Conservation (phyloP, 164 flowering plant genomes). For the Chimonanthus praecox region DNA sequence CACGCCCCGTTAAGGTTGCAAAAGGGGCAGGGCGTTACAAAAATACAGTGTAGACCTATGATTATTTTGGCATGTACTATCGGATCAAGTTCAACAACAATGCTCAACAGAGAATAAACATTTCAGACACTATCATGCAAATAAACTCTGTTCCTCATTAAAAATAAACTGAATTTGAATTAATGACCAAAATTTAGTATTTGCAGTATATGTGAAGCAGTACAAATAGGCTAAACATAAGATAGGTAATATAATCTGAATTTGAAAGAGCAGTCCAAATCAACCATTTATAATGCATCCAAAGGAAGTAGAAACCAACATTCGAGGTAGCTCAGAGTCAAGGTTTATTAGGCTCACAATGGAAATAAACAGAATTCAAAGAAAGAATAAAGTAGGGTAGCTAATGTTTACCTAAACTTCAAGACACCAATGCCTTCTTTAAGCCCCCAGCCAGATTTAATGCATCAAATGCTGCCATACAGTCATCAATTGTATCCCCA, state of each 20-base stretch:
- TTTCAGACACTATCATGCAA: no score
- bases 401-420: conserved; percentile 61
- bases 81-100: no score
- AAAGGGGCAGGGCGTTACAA: no score
- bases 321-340: conserved; percentile 3
- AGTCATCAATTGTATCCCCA: conserved; percentile 80
- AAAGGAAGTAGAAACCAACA: not conserved
- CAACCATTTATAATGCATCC: not conserved
- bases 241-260: not conserved
- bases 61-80: no score
- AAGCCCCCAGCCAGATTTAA: conserved; percentile 54
- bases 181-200: no score
- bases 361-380: not conserved
- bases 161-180: no score
- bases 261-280: not conserved
- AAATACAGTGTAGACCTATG: no score
- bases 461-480: conserved; percentile 74
- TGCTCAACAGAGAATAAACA: no score
- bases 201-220: not conserved
- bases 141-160: no score
- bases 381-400: not conserved
- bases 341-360: not conserved
- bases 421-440: conserved; percentile 67
- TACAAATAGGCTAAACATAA: not conserved
- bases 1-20: no score